Evolutionary conservation across 768 basidiomycete species (phyloP), one percentile per base, ranked within the genome.

Genomic region (Leccinum subtestaceum): DNA sequence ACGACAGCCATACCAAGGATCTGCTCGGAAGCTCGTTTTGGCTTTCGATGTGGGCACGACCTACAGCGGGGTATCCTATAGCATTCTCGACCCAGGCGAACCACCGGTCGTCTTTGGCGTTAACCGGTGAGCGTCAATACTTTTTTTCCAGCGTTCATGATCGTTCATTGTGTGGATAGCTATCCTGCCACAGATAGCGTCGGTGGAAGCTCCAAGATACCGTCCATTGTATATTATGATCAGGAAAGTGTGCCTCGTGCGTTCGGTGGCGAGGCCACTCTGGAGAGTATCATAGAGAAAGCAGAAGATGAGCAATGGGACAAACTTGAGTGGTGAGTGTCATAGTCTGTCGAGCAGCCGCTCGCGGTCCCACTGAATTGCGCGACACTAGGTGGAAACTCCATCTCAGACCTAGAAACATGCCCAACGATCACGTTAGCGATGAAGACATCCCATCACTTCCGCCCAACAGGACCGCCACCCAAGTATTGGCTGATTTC

Each of bases 31-130:
- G 57, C 70, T 84, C 6, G 76, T 83, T 5, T 60, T 84, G 25
- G 80, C 80, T 0, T 79, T 84, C 38, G 83, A 84, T 56, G 66
- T 84, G 2, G 83, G 83, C 8, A 84, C 79, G 1, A 83, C 80
- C 2, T 81, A 70, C 50, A 82, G 81, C 34, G 80, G 80, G 4
- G 72, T 83, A 9, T 80, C 78, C 0, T 83, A 83, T 59, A 63
- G 68, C 45, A 65, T 74, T 38, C 71, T 74, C 17, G 64, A 66
- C 52, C 71, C 72, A 34, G 73, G 70, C 7, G 67, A 74, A 40
- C 62, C 63, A 32, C 70, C 70, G 2, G 45, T 65, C 32, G 48
- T 67, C 36, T 59, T 38, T 32, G 60, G 67, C 11, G 65, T 69
- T 7, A 62, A 65, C 31, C 65, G 72, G 72, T 73, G 36, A 56